phyloP scores from a whole-genome alignment of 768 basidiomycete species.

The Lanmaoa pseudosensibilis region DNA sequence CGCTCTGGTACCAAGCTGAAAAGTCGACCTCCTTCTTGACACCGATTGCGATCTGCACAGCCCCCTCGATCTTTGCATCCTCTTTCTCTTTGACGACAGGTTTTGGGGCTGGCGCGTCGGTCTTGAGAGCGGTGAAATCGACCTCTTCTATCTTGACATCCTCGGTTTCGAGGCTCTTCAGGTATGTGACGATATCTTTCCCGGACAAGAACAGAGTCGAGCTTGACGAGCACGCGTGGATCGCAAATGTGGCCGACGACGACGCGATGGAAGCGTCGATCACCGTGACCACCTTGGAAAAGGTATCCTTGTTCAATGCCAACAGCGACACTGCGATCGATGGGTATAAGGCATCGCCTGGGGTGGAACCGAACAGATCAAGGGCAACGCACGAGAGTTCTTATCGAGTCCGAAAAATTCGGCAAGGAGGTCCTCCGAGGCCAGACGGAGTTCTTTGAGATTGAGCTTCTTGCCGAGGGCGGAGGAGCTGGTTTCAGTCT shows the following conservation, averaged over 20 bases:
- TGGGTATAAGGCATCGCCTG: background rate
- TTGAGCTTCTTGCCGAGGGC: constrained; percentile 77
- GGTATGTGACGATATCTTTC: constrained; percentile 68
- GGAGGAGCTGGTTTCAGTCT: constrained; percentile 77
- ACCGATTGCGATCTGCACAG: constrained; percentile 89
- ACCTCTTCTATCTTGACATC: constrained; percentile 66
- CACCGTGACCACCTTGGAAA: constrained; percentile 71
- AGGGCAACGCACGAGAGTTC: constrained; percentile 71
- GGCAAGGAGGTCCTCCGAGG: constrained; percentile 79
- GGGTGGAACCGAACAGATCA: background rate
- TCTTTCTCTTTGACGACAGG: constrained; percentile 60
- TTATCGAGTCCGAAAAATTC: constrained; percentile 86
- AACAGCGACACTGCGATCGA: constrained; percentile 71
- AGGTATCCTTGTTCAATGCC: constrained; percentile 61
- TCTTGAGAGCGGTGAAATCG: constrained; percentile 66
- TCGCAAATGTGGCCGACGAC: constrained; percentile 61
- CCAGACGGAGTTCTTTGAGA: constrained; percentile 85
- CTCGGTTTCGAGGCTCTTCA: constrained; percentile 68
- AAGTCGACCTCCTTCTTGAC: constrained; percentile 97
- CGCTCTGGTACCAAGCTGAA: constrained; percentile 90
- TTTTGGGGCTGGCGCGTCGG: constrained; percentile 38
- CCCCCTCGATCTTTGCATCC: constrained; percentile 80
- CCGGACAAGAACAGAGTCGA: constrained; percentile 80
- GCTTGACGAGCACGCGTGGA: constrained; percentile 72
- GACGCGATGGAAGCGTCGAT: constrained; percentile 78